phyloP scores from a whole-genome alignment of 768 basidiomycete genomes.

The Phlebiopsis flavidoalba region DNA sequence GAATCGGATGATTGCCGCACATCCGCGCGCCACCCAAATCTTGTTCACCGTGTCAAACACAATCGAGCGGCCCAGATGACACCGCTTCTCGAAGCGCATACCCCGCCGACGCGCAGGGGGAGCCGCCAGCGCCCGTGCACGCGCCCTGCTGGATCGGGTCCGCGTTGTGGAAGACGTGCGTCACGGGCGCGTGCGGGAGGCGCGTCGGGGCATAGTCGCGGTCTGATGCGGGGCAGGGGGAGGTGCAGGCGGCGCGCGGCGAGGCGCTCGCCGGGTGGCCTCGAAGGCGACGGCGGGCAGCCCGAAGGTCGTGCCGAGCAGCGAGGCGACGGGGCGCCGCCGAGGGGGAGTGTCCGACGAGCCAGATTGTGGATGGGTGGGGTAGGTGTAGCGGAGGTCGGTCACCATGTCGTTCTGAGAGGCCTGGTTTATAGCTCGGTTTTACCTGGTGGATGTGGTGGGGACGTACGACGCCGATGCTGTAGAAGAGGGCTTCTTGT shows the following conservation, averaged over 20 bases:
- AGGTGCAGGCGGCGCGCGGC: conserved; percentile 59
- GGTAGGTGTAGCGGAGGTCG: conserved; percentile 54
- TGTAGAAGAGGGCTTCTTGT: conserved; percentile 94
- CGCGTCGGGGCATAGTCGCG: too few relatives aligned
- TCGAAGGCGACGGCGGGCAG: conserved; percentile 62
- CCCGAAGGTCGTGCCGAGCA: conserved; percentile 62
- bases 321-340: conserved; percentile 58
- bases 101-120: conserved; percentile 56
- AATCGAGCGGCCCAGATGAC: conserved; percentile 59
- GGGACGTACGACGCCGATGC: conserved; percentile 68
- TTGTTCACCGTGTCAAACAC: conserved; percentile 64
- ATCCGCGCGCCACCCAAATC: conserved; percentile 55
- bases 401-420: conserved; percentile 49
- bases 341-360: conserved; percentile 57
- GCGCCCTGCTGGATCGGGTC: conserved; percentile 64
- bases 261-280: conserved; percentile 57
- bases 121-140: conserved; percentile 43
- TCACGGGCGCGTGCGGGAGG: conserved; percentile 24
- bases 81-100: conserved; percentile 58
- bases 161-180: conserved; percentile 58
- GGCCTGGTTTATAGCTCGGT: not conserved
- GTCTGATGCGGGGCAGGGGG: conserved; percentile 38
- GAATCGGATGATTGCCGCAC: conserved; percentile 51
- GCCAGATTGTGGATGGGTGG: conserved; percentile 55
- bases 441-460: not conserved